Percentiles rank a stretch among this genome's conserved stretches.
Evolutionary conservation across 2,329 filamentous ascomycete genomes (phyloP).

Genomic region (Knoxdaviesia proteae): DNA sequence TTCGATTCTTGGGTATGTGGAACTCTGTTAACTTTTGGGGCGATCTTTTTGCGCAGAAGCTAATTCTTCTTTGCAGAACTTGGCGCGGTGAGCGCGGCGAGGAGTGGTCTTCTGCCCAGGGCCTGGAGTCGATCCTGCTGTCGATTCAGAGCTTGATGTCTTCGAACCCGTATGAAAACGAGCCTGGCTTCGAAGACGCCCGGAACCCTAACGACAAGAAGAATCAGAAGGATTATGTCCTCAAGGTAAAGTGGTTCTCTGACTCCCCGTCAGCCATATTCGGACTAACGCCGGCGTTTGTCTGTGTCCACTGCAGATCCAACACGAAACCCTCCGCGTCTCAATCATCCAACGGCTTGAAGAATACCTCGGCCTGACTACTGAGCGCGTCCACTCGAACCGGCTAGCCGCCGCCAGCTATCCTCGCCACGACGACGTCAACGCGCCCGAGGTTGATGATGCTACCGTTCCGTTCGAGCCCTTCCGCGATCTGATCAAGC

Average conservation of each 20-base stretch:
- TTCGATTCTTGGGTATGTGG: constrained; percentile 60
- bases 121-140: constrained; percentile 78
- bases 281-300: constrained; percentile 2
- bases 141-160: constrained; percentile 97
- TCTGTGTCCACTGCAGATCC: constrained; percentile 35
- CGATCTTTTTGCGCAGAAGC: constrained; percentile 4
- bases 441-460: constrained; percentile 33
- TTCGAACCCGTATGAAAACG: constrained; percentile 82
- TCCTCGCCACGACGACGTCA: constrained; percentile 16
- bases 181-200: constrained; percentile 74
- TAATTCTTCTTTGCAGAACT: constrained; percentile 37
- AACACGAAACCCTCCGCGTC: constrained; percentile 73
- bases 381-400: constrained; percentile 21
- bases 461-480: constrained; percentile 47
- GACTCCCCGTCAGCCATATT: not conserved
- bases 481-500: constrained; percentile 79
- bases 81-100: constrained; percentile 83
- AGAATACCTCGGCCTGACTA: constrained; percentile 46
- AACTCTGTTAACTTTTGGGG: not conserved
- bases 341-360: constrained; percentile 75
- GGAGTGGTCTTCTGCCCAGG: constrained; percentile 92
- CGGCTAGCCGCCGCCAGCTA: constrained; percentile 6
- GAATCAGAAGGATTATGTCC: constrained; percentile 52
- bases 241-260: constrained; percentile 36
- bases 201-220: constrained; percentile 48